These are phyloP conservation scores for Salix koriyanagi DNA, from an alignment of 345 rosid genomes.

Conservation along the genomic window DNA sequence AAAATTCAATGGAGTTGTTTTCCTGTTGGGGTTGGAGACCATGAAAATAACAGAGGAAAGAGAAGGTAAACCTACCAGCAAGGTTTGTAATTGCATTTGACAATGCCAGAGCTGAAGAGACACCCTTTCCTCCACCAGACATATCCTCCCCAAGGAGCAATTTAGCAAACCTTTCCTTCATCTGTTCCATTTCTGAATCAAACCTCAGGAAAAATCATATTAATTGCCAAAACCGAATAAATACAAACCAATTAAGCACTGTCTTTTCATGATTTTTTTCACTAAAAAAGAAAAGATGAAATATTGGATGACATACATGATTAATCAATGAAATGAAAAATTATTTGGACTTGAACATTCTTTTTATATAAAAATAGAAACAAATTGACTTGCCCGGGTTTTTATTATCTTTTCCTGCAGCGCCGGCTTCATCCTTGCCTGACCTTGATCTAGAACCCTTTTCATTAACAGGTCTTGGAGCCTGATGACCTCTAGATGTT, in stretches of 20 bases:
- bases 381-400: slow-evolving; percentile 22
- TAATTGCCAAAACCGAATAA: neutral
- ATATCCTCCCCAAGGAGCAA: slow-evolving; percentile 49
- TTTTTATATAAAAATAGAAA: no score
- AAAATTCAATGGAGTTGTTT: neutral
- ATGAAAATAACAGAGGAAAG: neutral
- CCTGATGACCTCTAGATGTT: slow-evolving; percentile 11
- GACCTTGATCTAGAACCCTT: slow-evolving; percentile 21
- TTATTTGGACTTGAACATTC: neutral
- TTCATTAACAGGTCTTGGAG: slow-evolving; percentile 16
- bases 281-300: neutral
- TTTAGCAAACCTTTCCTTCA: slow-evolving; percentile 44
- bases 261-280: neutral
- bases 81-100: slow-evolving; percentile 49
- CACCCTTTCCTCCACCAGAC: slow-evolving; percentile 52
- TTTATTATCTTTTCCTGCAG: slow-evolving; percentile 7
- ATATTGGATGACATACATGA: neutral
- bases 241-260: neutral
- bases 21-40: neutral
- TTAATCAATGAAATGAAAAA: neutral
- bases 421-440: slow-evolving; percentile 15
- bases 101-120: slow-evolving; percentile 44
- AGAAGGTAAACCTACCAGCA: slow-evolving; percentile 26
- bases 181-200: slow-evolving; percentile 38
- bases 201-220: neutral